phyloP scores from a whole-genome alignment of 805 yeast genomes.

The Metschnikowia kunwiensis region DNA sequence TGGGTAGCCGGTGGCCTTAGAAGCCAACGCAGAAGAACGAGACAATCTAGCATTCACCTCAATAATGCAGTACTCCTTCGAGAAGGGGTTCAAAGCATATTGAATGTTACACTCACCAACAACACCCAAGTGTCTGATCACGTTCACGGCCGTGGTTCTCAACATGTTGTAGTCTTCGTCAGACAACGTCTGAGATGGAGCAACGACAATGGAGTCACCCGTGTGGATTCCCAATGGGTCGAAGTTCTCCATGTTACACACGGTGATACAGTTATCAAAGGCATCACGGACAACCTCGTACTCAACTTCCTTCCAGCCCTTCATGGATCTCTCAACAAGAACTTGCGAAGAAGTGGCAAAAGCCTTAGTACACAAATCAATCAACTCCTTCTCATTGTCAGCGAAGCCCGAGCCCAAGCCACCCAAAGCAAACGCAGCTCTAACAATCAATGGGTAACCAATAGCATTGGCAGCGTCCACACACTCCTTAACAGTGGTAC shows the following conservation, averaged over 20 bases:
- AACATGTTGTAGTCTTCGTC: conserved; percentile 98
- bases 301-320: conserved; percentile 99
- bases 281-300: conserved; percentile 98
- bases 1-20: conserved; percentile 98
- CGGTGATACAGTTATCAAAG: conserved; percentile 95
- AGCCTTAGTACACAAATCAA: conserved; percentile 82
- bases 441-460: conserved; percentile 92
- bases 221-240: conserved; percentile 98
- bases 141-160: conserved; percentile 95
- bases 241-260: conserved; percentile 98
- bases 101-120: conserved; percentile 99
- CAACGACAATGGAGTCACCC: conserved; percentile 98
- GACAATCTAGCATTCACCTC: conserved; percentile 98
- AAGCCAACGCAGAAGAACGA: conserved; percentile 97
- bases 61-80: conserved; percentile 93
- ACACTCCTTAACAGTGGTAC: conserved; percentile 77
- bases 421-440: conserved; percentile 97
- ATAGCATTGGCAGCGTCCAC: conserved; percentile 77
- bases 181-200: conserved; percentile 95
- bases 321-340: conserved; percentile 91
- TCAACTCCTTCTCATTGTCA: conserved; percentile 76
- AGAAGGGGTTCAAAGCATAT: conserved; percentile 90
- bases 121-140: conserved; percentile 95
- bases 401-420: conserved; percentile 99
- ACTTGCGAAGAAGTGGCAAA: conserved; percentile 97